Evolutionary conservation across 2,329 filamentous ascomycete genomes (phyloP).

Genomic region (Verticillium klebahnii): DNA sequence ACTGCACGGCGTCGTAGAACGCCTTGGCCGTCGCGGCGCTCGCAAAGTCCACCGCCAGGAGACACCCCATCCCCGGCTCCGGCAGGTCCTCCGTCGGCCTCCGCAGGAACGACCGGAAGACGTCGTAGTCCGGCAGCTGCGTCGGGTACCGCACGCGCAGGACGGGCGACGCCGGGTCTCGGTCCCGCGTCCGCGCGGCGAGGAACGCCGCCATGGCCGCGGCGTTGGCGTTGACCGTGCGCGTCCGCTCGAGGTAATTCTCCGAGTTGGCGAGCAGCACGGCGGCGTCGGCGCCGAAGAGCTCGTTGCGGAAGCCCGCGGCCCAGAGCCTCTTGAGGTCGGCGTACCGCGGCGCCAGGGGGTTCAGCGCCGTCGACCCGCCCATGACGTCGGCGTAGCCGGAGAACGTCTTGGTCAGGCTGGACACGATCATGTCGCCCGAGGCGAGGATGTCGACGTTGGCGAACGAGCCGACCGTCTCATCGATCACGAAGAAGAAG

Average conservation of each 20-base stretch:
- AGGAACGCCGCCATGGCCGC: slow-evolving; percentile 35
- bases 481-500: slow-evolving; percentile 42
- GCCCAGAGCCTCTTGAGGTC: slow-evolving; percentile 24
- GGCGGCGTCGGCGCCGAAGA: slow-evolving; percentile 41
- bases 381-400: slow-evolving; percentile 52
- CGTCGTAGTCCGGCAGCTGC: slow-evolving; percentile 27
- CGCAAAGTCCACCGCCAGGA: slow-evolving; percentile 47
- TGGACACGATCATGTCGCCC: slow-evolving; percentile 46
- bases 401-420: slow-evolving; percentile 55
- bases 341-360: slow-evolving; percentile 34
- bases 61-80: slow-evolving; percentile 48
- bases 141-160: slow-evolving; percentile 39
- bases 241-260: slow-evolving; percentile 34
- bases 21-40: slow-evolving; percentile 30
- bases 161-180: slow-evolving; percentile 29
- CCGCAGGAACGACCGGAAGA: slow-evolving; percentile 31
- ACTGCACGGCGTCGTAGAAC: slow-evolving; percentile 45
- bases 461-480: slow-evolving; percentile 41
- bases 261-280: slow-evolving; percentile 39
- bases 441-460: slow-evolving; percentile 45
- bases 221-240: slow-evolving; percentile 38
- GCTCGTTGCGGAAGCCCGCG: slow-evolving; percentile 32
- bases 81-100: slow-evolving; percentile 36
- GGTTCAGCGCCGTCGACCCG: slow-evolving; percentile 46
- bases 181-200: slow-evolving; percentile 17